phyloP scores from a whole-genome alignment of 1,284 basidiomycete species.

The Moniliella sp. region DNA sequence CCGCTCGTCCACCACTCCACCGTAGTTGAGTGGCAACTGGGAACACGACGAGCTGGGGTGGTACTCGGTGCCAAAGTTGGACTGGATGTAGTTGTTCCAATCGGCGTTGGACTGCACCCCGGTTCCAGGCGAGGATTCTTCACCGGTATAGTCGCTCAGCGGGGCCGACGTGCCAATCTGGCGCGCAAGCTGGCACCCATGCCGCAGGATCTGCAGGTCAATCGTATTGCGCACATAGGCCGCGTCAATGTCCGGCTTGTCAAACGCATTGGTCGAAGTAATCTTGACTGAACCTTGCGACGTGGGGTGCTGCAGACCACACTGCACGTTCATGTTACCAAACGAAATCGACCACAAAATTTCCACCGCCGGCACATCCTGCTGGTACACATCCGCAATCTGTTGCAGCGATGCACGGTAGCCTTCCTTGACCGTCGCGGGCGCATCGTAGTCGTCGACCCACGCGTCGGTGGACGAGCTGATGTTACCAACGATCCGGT shows the following conservation, averaged over 20 bases:
- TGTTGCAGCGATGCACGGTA: slow-evolving; percentile 47
- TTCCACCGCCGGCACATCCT: slow-evolving; percentile 12
- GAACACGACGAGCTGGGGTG: slow-evolving; percentile 44
- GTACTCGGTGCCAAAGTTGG: slow-evolving; percentile 24
- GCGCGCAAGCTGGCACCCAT: slow-evolving; percentile 15
- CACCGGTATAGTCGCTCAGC: slow-evolving; percentile 4
- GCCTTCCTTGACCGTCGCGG: slow-evolving; percentile 42
- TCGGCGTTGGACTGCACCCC: slow-evolving; percentile 6
- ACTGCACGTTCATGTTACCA: slow-evolving; percentile 11
- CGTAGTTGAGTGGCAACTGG: slow-evolving; percentile 45
- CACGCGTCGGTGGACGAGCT: slow-evolving; percentile 28
- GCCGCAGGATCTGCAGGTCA: slow-evolving; percentile 14
- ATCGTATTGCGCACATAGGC: slow-evolving; percentile 12
- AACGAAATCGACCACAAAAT: slow-evolving; percentile 15
- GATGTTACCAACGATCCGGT: slow-evolving; percentile 1
- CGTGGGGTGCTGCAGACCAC: slow-evolving; percentile 20
- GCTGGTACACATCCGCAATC: slow-evolving; percentile 15
- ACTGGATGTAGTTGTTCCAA: slow-evolving; percentile 18
- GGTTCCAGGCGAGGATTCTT: slow-evolving; percentile 7
- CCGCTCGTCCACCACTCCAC: slow-evolving; percentile 47
- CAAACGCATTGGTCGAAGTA: slow-evolving; percentile 9
- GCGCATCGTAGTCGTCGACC: slow-evolving; percentile 38
- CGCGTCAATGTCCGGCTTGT: slow-evolving; percentile 15
- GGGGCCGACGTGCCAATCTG: slow-evolving; percentile 9
- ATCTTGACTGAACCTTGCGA: slow-evolving; percentile 21